Base-by-base conservation (phyloP, 2,329 filamentous ascomycete species). In the Hymenoscyphus occultus region DNA sequence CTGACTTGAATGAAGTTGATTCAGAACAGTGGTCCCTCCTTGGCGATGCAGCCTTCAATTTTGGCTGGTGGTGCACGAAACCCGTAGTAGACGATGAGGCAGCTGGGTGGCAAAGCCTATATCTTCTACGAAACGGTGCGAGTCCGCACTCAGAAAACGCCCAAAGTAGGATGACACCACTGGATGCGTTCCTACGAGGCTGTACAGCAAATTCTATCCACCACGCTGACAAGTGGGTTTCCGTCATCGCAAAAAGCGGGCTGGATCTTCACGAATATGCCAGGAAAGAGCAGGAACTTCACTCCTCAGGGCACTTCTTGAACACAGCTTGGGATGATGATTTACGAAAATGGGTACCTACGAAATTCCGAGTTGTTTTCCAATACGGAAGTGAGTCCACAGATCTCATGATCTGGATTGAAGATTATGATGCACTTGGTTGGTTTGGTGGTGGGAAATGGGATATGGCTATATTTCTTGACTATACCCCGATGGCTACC, bases 401-500 rank as follows among this genome's bases (percentile, higher is more conserved):
- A 19, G 35, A 68, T 1, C 42, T 68, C 5, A 42, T 61, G 22
- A 65, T 68, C 7, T 68, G 67, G 63, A 19, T 68, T 22, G 67
- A 68, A 19, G 65, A 67, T 42, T 66, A 61, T 57, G 67, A 68
- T 63, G 65, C 67, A 14, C 42, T 67, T 16, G 54, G 60, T 39
- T 68, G 67, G 67, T 67, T 67, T 40, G 32, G 56, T 2, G 61
- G 61, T 58, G 64, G 66, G 22, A 35, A 59, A 35, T 64, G 42
- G 28, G 67, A 68, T 39, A 45, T 45, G 42, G 42, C 14, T 5
- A 45, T 45, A 2, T 45, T 45, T n/a, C 42, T 45, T 45, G 14
- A 45, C 6, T 45, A 45, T 45, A n/a, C 42, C 12, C 7, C 42
- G 5, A 6, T 45, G 14, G 42, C 42, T 12, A 45, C 42, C 5